phyloP scores from a whole-genome alignment of 257 asterid genomes.

The Solanum acaule region DNA sequence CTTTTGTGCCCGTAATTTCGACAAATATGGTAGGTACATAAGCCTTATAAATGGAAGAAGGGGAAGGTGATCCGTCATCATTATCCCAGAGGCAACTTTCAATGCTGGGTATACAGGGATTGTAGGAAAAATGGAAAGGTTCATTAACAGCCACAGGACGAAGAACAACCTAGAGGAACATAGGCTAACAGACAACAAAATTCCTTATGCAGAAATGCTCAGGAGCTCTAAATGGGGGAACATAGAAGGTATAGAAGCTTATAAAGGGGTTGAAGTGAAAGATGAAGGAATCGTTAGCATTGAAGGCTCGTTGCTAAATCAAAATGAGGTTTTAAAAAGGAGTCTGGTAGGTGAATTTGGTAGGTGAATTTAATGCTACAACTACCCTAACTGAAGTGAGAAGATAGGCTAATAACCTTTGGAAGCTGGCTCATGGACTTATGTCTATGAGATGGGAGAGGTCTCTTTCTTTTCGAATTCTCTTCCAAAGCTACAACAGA shows the following conservation, averaged over 20 bases:
- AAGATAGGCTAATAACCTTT: not conserved
- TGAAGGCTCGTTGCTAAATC: not conserved
- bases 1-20: not conserved
- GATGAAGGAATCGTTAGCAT: not conserved
- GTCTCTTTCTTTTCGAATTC: not conserved
- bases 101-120: not conserved
- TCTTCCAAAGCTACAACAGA: not conserved
- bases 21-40: not conserved
- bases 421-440: not conserved
- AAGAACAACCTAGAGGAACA: not conserved
- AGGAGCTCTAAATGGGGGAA: not conserved
- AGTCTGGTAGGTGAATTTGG: not conserved
- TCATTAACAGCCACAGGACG: not conserved
- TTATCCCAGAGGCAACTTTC: not conserved
- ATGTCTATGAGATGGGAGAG: not conserved
- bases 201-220: not conserved
- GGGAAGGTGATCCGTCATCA: not conserved
- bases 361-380: not conserved
- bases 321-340: not conserved
- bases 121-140: not conserved
- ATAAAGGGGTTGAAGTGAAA: not conserved
- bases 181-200: not conserved
- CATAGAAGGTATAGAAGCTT: not conserved
- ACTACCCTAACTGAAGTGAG: not conserved
- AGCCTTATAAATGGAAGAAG: not conserved